Evolutionary conservation across 2,329 filamentous ascomycete genomes (phyloP), one percentile per base, ranked within the genome.

Genomic region (Trichoderma sp.): DNA sequence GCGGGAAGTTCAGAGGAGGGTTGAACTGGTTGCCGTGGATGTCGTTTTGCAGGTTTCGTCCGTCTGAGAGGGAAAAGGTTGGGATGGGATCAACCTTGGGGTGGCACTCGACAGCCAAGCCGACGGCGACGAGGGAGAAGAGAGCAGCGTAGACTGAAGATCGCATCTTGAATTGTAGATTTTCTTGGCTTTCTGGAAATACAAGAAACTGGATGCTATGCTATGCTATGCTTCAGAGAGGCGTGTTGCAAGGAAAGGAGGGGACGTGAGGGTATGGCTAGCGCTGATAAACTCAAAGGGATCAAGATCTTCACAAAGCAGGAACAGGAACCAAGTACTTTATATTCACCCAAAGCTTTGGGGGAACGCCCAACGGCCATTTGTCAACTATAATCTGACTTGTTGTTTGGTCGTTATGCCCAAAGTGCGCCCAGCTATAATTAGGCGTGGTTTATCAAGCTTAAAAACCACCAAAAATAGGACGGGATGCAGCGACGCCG

Each of bases 391-490:
- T 43, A 43, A 28, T 58, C 32, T 67, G 12, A 28, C 11, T 39
- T 12, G 24, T 21, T n/a, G 8, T 6, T 14, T 14, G 2, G 6
- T 39, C 64, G 11, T 57, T 36, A 39, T 11, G 32, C 34, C 64
- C 34, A 58, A 24, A 57, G 18, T 47, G 61, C 18, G 61, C 24
- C 36, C 36, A 30, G 61, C 64, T 67, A 67, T 67, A 43, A 12
- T 58, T 67, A 57, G 64, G 24, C 51, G 14, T 11, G 51, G 24
- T 30, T 58, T 67, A 43, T 57, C 47, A 61, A 34, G 57, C 57
- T 61, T 15, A n/a, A 30, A n/a, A 21, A 26, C 18, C 63, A 34
- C 64, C 64, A 67, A 67, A 67, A 67, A 67, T 67, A 67, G 64
- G 24, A 67, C 64, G 64, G 64, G 56, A 39, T n/a, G 51, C 51